Evolutionary conservation across 805 yeast species (phyloP).

Genomic region (Candida railenensis): DNA sequence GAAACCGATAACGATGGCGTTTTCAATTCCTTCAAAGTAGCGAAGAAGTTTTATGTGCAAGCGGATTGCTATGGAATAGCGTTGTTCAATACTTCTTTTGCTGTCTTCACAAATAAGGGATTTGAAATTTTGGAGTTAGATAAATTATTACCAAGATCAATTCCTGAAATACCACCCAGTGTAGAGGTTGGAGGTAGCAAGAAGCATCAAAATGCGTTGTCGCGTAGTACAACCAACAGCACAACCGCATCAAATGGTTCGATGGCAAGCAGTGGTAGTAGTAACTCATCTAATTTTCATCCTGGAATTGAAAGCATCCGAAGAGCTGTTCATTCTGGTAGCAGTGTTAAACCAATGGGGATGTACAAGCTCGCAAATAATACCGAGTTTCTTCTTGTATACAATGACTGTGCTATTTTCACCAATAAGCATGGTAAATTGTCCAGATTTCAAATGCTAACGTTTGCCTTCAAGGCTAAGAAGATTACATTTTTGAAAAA

Average conservation of each 20-base stretch:
- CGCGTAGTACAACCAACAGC: constrained; percentile 14
- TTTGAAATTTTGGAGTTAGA: constrained; percentile 65
- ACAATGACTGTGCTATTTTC: constrained; percentile 68
- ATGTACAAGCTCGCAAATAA: constrained; percentile 60
- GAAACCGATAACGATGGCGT: constrained; percentile 54
- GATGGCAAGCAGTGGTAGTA: constrained; percentile 30
- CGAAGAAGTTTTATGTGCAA: constrained; percentile 47
- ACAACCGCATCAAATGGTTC: constrained; percentile 11
- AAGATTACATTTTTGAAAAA: constrained; percentile 33
- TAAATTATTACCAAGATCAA: constrained; percentile 52
- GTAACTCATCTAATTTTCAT: constrained; percentile 2
- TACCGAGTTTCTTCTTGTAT: constrained; percentile 58
- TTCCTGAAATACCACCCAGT: constrained; percentile 48
- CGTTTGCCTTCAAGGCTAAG: constrained; percentile 42
- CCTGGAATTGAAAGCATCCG: constrained; percentile 37
- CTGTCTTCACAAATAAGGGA: constrained; percentile 66
- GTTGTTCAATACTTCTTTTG: constrained; percentile 63
- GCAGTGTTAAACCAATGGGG: constrained; percentile 51
- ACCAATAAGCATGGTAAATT: constrained; percentile 59
- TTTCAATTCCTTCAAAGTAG: constrained; percentile 36
- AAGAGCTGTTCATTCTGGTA: constrained; percentile 35
- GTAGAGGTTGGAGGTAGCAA: constrained; percentile 4
- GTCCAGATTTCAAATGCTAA: constrained; percentile 41
- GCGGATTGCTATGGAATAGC: constrained; percentile 62
- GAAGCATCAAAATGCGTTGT: constrained; percentile 6